Percentiles rank a stretch among this genome's conserved stretches.
These are phyloP conservation scores for Euphrasia arctica DNA, from an alignment of 305 asterid species.

Conservation along the genomic window DNA sequence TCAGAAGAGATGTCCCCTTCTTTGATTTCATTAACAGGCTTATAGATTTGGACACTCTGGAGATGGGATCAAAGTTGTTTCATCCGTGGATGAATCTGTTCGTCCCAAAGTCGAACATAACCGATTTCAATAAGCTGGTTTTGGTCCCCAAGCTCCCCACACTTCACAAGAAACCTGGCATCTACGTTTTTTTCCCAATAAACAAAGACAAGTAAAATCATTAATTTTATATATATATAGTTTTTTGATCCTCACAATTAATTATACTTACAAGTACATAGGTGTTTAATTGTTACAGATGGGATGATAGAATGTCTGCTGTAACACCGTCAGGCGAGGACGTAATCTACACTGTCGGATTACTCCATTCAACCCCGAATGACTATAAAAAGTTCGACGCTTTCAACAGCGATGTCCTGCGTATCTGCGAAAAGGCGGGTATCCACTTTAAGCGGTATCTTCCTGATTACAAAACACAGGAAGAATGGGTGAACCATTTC, in stretches of 20 bases:
- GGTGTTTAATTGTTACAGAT: constrained; percentile 26
- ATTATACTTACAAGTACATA: no score
- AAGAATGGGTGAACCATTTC: constrained; percentile 64
- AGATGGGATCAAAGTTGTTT: constrained; percentile 34
- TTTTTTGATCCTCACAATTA: no score
- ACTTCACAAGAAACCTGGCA: constrained; percentile 25
- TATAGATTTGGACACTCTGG: constrained; percentile 5
- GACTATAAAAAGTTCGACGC: constrained; percentile 34
- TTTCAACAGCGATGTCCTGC: constrained; percentile 42
- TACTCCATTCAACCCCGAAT: constrained; percentile 41
- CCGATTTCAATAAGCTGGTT: constrained; percentile 47
- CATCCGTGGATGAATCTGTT: constrained; percentile 78
- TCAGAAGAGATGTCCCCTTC: constrained; percentile 38
- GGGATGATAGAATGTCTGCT: constrained; percentile 77
- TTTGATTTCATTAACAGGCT: constrained; percentile 39
- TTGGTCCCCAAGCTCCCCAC: constrained; percentile 44
- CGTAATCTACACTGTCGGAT: constrained; percentile 52
- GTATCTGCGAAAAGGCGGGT: constrained; percentile 39
- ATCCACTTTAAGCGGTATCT: constrained; percentile 61
- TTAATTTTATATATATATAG: no score
- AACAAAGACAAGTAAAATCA: constrained; percentile 36
- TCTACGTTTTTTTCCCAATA: background rate
- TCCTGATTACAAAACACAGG: constrained; percentile 47
- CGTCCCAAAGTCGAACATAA: constrained; percentile 52
- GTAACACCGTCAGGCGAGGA: constrained; percentile 57